These are phyloP conservation scores for Silybum marianum DNA, from an alignment of 129 eudicot genomes.

Conservation along the genomic window DNA sequence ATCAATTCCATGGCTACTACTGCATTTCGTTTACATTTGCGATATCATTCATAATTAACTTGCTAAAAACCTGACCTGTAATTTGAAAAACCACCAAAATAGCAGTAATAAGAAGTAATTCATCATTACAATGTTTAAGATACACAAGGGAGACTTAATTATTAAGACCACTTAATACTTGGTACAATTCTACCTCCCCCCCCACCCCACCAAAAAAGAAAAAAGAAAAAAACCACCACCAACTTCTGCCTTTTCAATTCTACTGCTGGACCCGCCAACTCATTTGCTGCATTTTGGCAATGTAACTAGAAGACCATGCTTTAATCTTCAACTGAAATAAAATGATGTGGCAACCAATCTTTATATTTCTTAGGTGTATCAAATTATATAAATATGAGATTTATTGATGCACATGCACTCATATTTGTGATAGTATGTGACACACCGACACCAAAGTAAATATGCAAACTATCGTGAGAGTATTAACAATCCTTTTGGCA, in stretches of 20 bases:
- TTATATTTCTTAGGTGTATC: neutral
- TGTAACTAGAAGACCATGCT: too few species aligned
- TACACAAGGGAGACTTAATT: too few species aligned
- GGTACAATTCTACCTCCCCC: neutral
- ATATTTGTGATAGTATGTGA: neutral
- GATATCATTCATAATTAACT: neutral
- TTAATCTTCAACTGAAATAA: too few species aligned
- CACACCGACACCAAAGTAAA: conserved; percentile 17
- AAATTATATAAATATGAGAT: neutral
- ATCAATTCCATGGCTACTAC: neutral
- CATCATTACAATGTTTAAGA: too few species aligned
- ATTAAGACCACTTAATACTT: too few species aligned
- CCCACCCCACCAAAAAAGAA: too few species aligned
- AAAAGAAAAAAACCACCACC: too few species aligned
- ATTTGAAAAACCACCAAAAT: neutral
- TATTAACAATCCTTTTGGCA: conserved; percentile 33
- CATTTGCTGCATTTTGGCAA: too few species aligned
- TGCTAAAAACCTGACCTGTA: neutral
- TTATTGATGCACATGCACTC: neutral
- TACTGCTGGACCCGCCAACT: too few species aligned
- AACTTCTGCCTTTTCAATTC: too few species aligned
- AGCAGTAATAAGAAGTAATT: neutral
- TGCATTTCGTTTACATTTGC: neutral
- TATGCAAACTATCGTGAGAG: conserved; percentile 10
- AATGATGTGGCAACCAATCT: too few species aligned